Conservation (phyloP, 2,329 filamentous ascomycete species). For the Lachnellula cervina region DNA sequence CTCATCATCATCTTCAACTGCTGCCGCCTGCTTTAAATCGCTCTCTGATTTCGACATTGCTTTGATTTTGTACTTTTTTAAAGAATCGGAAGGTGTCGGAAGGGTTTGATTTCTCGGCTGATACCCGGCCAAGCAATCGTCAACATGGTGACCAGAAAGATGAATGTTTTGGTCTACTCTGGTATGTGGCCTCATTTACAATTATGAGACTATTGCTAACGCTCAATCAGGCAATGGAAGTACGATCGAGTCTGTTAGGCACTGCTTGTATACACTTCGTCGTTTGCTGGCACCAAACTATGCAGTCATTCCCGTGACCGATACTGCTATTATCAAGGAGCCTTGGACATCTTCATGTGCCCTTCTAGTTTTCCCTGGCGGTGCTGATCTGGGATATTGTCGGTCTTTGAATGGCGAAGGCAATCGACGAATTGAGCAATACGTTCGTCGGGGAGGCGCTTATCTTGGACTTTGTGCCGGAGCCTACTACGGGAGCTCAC, state of each 20-base stretch:
- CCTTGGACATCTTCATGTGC: conserved; percentile 87
- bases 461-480: conserved; percentile 94
- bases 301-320: conserved; percentile 80
- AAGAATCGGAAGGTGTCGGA: conserved; percentile 3
- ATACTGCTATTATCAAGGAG: conserved; percentile 77
- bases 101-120: conserved; percentile 20
- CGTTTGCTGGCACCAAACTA: conserved; percentile 85
- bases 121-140: conserved; percentile 38
- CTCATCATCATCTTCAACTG: conserved; percentile 69
- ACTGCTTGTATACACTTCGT: conserved; percentile 82
- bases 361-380: conserved; percentile 85
- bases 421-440: conserved; percentile 79
- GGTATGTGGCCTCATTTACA: conserved; percentile 47
- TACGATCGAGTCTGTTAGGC: conserved; percentile 81
- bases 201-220: neutral
- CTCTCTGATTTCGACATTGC: conserved; percentile 30
- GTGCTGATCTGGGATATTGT: conserved; percentile 91
- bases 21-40: conserved; percentile 27
- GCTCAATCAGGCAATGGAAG: conserved; percentile 65
- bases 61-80: conserved; percentile 5
- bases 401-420: conserved; percentile 80
- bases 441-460: conserved; percentile 75
- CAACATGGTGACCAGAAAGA: conserved; percentile 58
- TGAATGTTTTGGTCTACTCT: conserved; percentile 93
- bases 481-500: conserved; percentile 78